phyloP scores from a whole-genome alignment of 108 stramenopile species.

The Cyclotella sp. region DNA sequence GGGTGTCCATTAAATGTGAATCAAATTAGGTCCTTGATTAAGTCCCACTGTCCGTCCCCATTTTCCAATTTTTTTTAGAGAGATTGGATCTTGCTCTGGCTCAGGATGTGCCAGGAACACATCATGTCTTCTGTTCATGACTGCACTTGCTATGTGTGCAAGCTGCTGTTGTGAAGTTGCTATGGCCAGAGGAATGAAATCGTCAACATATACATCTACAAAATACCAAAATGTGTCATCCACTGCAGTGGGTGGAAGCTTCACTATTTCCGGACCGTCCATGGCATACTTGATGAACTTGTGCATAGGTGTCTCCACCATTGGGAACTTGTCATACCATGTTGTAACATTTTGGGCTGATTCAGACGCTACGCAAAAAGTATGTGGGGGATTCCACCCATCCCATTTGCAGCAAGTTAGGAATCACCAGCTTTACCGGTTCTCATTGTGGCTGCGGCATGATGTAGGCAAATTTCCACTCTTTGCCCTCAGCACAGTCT shows the following conservation, averaged over 20 bases:
- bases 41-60: neutral
- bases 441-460: neutral
- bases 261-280: too few species aligned
- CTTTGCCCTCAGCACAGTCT: neutral
- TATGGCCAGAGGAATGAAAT: too few species aligned
- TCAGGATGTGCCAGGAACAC: neutral
- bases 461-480: conserved; percentile 12
- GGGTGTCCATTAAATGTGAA: neutral
- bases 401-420: too few species aligned
- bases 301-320: neutral
- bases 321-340: neutral
- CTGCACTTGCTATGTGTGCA: neutral
- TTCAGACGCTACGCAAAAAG: too few species aligned
- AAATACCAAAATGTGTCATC: too few species aligned
- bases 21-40: neutral
- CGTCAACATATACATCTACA: too few species aligned
- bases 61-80: neutral
- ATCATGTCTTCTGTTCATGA: too few species aligned
- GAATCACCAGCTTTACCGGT: neutral
- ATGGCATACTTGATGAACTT: too few species aligned
- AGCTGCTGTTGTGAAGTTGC: neutral
- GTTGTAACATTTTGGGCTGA: too few species aligned
- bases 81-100: neutral
- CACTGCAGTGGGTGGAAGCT: too few species aligned
- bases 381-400: too few species aligned